phyloP scores from a whole-genome alignment of 139 green algal genomes.

The Picochlorum sp. region DNA sequence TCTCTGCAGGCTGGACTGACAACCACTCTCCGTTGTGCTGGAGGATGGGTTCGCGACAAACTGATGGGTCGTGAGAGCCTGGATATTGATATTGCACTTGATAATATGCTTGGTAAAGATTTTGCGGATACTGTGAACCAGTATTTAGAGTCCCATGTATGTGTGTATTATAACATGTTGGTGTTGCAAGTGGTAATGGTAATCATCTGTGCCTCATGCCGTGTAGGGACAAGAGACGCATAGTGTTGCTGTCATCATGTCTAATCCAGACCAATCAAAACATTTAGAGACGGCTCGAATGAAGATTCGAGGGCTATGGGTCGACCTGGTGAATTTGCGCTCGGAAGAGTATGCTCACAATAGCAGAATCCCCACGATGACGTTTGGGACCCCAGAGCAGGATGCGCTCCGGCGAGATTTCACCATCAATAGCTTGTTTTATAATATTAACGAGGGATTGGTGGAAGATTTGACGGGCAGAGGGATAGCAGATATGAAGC shows the following conservation, averaged over 20 bases:
- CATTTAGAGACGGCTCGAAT: slow-evolving; percentile 96
- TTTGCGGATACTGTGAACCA: slow-evolving; percentile 82
- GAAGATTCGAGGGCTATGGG: slow-evolving; percentile 49
- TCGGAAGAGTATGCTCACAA: slow-evolving; percentile 83
- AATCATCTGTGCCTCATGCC: slow-evolving; percentile 5
- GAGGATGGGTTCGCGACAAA: slow-evolving; percentile 97
- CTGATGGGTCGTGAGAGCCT: slow-evolving; percentile 68
- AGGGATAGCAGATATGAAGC: slow-evolving; percentile 72
- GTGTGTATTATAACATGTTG: not conserved
- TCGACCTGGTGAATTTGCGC: slow-evolving; percentile 96
- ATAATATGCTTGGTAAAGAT: slow-evolving; percentile 78
- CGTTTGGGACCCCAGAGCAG: slow-evolving; percentile 74
- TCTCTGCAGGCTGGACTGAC: not conserved
- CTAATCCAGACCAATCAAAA: slow-evolving; percentile 97
- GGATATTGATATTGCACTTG: slow-evolving; percentile 97
- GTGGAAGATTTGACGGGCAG: slow-evolving; percentile 86
- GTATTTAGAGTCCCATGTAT: slow-evolving; percentile 52
- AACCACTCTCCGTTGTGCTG: slow-evolving; percentile 77
- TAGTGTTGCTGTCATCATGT: slow-evolving; percentile 78
- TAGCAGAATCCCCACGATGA: slow-evolving; percentile 82
- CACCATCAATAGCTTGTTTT: slow-evolving; percentile 96
- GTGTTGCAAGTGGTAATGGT: not conserved
- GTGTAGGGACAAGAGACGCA: slow-evolving; percentile 32
- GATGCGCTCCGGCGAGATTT: slow-evolving; percentile 82
- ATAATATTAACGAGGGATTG: slow-evolving; percentile 81